phyloP scores from a whole-genome alignment of 192 early-diverging fungal genomes.

The Chytriomyces sp. region DNA sequence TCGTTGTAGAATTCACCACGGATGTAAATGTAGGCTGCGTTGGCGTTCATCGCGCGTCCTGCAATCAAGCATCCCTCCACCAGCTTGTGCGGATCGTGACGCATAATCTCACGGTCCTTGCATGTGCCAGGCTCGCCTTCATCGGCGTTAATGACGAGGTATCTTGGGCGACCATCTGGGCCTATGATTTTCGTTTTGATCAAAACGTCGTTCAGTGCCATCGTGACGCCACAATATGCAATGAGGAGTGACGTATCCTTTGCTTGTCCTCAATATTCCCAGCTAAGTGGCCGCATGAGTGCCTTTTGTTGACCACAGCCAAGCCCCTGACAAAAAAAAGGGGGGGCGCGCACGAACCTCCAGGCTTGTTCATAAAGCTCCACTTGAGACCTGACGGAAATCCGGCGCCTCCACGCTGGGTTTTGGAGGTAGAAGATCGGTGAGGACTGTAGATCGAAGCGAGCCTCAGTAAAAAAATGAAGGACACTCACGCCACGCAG shows the following conservation, averaged over 20 bases:
- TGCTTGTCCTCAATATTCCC: no score
- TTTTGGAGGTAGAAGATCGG: constrained; percentile 28
- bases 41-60: constrained; percentile 95
- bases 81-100: constrained; percentile 91
- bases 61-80: constrained; percentile 96
- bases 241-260: no score
- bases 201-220: no score
- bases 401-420: constrained; percentile 91
- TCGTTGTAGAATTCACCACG: constrained; percentile 98
- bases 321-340: no score
- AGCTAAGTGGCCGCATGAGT: no score
- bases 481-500: constrained; percentile 55
- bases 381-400: constrained; percentile 98
- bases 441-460: not conserved
- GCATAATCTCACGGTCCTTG: constrained; percentile 96
- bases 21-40: constrained; percentile 97
- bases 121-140: constrained; percentile 99
- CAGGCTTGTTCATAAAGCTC: constrained; percentile 98
- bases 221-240: no score
- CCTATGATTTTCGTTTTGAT: constrained; percentile 24
- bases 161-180: constrained; percentile 70
- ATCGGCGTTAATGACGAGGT: constrained; percentile 97
- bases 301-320: no score
- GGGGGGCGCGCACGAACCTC: constrained; percentile 18
- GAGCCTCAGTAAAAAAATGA: not conserved